Evolutionary conservation across 139 green algal genomes (phyloP), one percentile per base, ranked within the genome.

Genomic region (Spirogloea muscicola): DNA sequence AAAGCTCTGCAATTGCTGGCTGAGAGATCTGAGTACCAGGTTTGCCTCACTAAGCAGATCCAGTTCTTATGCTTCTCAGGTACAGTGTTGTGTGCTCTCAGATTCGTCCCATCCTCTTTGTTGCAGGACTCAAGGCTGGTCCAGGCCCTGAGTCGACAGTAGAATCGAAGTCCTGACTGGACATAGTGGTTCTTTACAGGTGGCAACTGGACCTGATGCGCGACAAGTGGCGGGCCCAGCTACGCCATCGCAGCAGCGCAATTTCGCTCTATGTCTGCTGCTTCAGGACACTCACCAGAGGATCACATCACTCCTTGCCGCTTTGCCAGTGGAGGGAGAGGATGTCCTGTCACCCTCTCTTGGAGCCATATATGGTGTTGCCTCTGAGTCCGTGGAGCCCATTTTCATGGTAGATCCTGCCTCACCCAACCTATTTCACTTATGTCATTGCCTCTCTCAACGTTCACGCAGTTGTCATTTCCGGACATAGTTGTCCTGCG

Each of bases 241-340:
- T 58, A 93, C 85, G 40, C 10, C 76, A 2, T 74, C 87, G 2
- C 89, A 96, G 86, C 62, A 85, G 77, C 84, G 91, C 65, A 97
- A 96, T 85, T 89, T 94, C 40, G 68, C 83, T 16, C 85, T 96
- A 48, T 90, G 41, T 27, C 44, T 69, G 29, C 46, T 52, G 3
- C 40, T 79, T 18, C 65, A 79, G 29, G 38, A 74, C 0, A 27
- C 60, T 41, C 63, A 79, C 51, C n/a, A 49, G 42, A 33, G 63
- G n/a, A 29, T 79, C 55, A 62, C 33, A 7, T 16, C 9, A 25
- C 29, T 80, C 31, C 27, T 69, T 21, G 39, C 64, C 29, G 9
- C 10, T n/a, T 3, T 70, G 18, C 65, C 25, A 31, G 13, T 38
- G 5, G 44, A 62, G 4, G 72, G 10, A 74, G 40, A 44, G 18